phyloP scores from a whole-genome alignment of 805 yeast genomes.

The Kurtzmaniella fragi region DNA sequence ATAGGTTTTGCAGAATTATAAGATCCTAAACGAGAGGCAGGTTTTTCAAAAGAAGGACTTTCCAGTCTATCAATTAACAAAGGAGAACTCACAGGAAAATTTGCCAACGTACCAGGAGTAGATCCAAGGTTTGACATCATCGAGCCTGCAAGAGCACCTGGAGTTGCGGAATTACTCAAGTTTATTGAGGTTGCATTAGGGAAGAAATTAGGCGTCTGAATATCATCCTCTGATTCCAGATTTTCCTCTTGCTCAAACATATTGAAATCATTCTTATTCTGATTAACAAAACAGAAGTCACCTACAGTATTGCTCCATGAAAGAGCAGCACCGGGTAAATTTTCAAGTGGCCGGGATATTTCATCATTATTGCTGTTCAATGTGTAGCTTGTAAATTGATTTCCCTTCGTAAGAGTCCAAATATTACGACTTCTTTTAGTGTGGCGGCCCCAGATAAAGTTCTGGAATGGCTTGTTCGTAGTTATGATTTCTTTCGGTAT shows the following conservation, averaged over 20 bases:
- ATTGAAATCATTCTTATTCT: conserved; percentile 42
- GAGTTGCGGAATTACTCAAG: too few species aligned
- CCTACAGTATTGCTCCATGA: conserved; percentile 55
- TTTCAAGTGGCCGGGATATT: conserved; percentile 39
- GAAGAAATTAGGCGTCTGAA: neutral
- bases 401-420: conserved; percentile 39
- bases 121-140: too few species aligned
- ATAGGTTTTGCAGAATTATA: neutral
- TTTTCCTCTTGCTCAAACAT: conserved; percentile 6
- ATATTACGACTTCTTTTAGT: conserved; percentile 16
- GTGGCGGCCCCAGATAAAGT: conserved; percentile 38
- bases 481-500: conserved; percentile 68
- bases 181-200: too few species aligned
- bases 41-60: conserved; percentile 1
- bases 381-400: conserved; percentile 31
- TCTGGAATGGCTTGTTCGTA: conserved; percentile 37
- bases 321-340: conserved; percentile 45
- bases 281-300: conserved; percentile 48
- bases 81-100: too few species aligned
- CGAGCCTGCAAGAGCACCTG: too few species aligned
- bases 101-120: too few species aligned
- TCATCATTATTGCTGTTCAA: conserved; percentile 19
- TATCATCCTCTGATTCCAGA: conserved; percentile 3
- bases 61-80: too few species aligned
- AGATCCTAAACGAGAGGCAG: neutral